These are phyloP conservation scores for Phytophthora hybrid DNA, from an alignment of 352 stramenopile species.

Conservation along the genomic window DNA sequence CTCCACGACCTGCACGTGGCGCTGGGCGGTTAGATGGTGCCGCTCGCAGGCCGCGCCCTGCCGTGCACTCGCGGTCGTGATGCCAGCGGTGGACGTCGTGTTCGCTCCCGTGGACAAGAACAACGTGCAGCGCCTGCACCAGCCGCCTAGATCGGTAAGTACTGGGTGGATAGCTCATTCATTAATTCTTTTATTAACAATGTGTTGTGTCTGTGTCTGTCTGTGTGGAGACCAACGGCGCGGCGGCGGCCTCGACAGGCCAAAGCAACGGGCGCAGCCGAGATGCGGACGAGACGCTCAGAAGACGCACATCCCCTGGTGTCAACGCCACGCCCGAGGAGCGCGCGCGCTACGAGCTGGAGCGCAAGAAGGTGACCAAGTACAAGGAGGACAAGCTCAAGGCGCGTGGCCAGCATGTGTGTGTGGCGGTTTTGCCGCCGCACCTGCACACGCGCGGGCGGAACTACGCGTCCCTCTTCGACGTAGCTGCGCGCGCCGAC, in stretches of 20 bases:
- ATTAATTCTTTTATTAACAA: too few relatives aligned
- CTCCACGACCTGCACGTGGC: constrained; percentile 82
- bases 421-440: too few relatives aligned
- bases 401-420: too few relatives aligned
- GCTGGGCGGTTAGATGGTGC: constrained; percentile 91
- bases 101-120: too few relatives aligned
- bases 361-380: constrained; percentile 89
- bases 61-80: too few relatives aligned
- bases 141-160: too few relatives aligned
- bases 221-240: constrained; percentile 34
- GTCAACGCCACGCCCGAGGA: constrained; percentile 71
- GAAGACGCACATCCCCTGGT: constrained; percentile 55
- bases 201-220: too few relatives aligned
- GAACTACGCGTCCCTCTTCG: constrained; percentile 94
- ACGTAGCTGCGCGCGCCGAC: constrained; percentile 97
- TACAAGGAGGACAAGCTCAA: constrained; percentile 92
- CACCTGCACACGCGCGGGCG: constrained; percentile 81
- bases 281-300: constrained; percentile 44
- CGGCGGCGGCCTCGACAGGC: background rate
- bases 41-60: constrained; percentile 98
- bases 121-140: too few relatives aligned
- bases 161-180: too few relatives aligned
- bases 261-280: constrained; percentile 36
- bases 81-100: too few relatives aligned
- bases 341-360: constrained; percentile 81